These are phyloP conservation scores for Onygenales sp. DNA, from an alignment of 2,329 filamentous ascomycete species.

Conservation along the genomic window DNA sequence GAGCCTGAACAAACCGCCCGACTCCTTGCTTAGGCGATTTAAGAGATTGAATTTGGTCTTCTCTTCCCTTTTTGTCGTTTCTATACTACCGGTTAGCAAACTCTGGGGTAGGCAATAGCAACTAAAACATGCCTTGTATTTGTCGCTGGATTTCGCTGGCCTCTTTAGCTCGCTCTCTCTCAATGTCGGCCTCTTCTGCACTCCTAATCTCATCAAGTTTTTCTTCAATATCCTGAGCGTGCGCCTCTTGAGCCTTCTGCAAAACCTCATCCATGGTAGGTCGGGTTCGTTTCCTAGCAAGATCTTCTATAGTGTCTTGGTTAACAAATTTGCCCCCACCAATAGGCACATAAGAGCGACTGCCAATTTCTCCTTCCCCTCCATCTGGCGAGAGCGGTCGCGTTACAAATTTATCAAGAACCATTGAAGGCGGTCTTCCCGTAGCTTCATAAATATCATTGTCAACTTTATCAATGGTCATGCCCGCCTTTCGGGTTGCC, in stretches of 20 bases:
- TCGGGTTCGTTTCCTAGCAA: slow-evolving; percentile 63
- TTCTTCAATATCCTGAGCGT: slow-evolving; percentile 51
- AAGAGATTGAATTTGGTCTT: not conserved
- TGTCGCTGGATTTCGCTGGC: not conserved
- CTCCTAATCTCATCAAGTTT: slow-evolving; percentile 43
- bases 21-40: not conserved
- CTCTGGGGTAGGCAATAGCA: not conserved
- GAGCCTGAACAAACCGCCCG: not conserved
- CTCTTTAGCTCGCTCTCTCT: not conserved
- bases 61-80: not conserved
- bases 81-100: not conserved
- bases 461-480: slow-evolving; percentile 64
- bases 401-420: slow-evolving; percentile 62
- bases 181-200: not conserved
- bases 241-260: slow-evolving; percentile 60
- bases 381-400: slow-evolving; percentile 59
- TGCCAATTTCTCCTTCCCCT: slow-evolving; percentile 49
- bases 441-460: slow-evolving; percentile 65
- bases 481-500: slow-evolving; percentile 69
- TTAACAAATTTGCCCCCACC: slow-evolving; percentile 71
- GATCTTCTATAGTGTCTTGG: slow-evolving; percentile 61
- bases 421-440: slow-evolving; percentile 56
- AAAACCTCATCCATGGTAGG: slow-evolving; percentile 73
- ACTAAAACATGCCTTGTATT: not conserved
- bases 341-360: slow-evolving; percentile 53